Base-by-base conservation (phyloP, 345 rosid genomes). In the Barbarea vulgaris region DNA sequence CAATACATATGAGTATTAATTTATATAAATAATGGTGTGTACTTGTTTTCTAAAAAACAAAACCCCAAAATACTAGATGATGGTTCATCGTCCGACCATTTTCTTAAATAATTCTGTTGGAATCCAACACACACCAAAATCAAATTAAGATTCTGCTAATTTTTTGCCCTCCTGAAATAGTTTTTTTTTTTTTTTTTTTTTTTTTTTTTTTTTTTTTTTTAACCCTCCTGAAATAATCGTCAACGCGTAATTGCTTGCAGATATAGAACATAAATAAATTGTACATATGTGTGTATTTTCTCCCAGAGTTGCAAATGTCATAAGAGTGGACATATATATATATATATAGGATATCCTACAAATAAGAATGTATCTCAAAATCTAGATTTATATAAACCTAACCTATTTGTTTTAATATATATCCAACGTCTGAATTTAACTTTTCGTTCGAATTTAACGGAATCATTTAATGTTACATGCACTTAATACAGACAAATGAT, bases 71-170 rank as follows among this genome's bases (percentile, higher is more conserved):
- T 33, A 46, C 25, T 44, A 31, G 27, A 46, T 15, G 27, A 48
- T 71, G 27, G 17, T 60, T 36, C 27, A 25, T 48, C 67, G 22
- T 15, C 44, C 36, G 65, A 67, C 72, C 41, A 48, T 58, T 48
- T 57, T 46, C 15, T 28, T n/a, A 5, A 1, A 1, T 27, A 25
- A 9, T 24, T 24, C 0, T 56, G 25, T 25, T 50, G 39, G 44
- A 75, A 48, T 67, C 60, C 61, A 58, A 58, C 73, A 66, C 24
- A 58, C 34, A 33, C 64, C 30, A 37, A 48, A 18, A 56, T 66
- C 24, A 24, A 65, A 25, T 25, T 25, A 25, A 46, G 7, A 27
- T 27, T 27, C 9, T 28, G 37, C 21, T 54, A 7, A 27, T 4
- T 53, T 28, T 25, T 11, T 63, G 17, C 39, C 22, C 62, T 30